Conservation (phyloP, 441 rosid genomes). For the Flueggea neowawraea region DNA sequence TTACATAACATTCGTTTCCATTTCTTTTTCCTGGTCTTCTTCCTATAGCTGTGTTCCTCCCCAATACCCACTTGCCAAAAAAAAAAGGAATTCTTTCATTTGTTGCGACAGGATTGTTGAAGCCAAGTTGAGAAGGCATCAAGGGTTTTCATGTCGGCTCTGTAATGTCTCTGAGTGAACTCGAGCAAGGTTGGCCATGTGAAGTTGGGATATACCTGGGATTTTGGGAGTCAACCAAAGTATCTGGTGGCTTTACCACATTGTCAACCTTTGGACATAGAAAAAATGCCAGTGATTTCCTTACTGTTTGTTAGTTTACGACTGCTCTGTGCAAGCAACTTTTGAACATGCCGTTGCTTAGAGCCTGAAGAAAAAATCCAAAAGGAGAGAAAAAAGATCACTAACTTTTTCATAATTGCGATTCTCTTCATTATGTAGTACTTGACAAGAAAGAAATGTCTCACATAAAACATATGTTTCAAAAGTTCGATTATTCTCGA, state of each 20-base stretch:
- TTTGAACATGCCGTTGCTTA: slow-evolving; percentile 78
- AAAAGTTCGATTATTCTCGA: too few species aligned
- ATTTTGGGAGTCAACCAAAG: slow-evolving; percentile 37
- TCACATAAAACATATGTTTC: too few species aligned
- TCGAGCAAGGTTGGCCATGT: slow-evolving; percentile 79
- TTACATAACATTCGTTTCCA: background rate
- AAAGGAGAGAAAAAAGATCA: background rate
- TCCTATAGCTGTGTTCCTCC: too few species aligned
- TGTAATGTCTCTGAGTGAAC: slow-evolving; percentile 90
- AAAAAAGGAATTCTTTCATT: background rate
- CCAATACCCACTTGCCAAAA: too few species aligned
- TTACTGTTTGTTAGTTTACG: slow-evolving; percentile 57
- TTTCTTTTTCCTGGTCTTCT: background rate
- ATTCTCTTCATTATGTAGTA: too few species aligned
- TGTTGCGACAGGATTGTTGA: slow-evolving; percentile 17
- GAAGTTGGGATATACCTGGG: slow-evolving; percentile 84
- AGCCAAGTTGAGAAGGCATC: slow-evolving; percentile 72
- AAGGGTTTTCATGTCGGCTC: slow-evolving; percentile 93
- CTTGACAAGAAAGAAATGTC: too few species aligned
- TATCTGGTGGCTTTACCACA: slow-evolving; percentile 70
- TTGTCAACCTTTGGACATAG: slow-evolving; percentile 74
- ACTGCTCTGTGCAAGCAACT: slow-evolving; percentile 97
- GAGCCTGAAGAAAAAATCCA: slow-evolving; percentile 53
- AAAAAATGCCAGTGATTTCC: slow-evolving; percentile 94
- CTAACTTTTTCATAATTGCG: background rate